Conservation (phyloP, 345 rosid genomes). For the Excoecaria cochinchinensis region DNA sequence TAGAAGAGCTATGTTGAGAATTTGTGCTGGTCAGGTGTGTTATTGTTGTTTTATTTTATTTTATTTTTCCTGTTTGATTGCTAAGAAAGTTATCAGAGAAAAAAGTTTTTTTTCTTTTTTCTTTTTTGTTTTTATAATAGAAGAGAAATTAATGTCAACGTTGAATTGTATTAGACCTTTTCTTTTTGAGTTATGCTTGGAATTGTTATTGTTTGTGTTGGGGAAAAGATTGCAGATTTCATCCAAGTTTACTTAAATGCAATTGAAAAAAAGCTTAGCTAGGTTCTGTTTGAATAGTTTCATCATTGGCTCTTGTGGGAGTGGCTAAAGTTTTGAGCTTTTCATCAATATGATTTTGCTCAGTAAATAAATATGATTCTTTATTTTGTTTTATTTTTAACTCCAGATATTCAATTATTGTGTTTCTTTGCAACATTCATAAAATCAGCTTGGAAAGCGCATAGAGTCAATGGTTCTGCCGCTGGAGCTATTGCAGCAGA, state of each 20-base stretch:
- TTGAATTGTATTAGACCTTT: not conserved
- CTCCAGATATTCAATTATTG: not conserved
- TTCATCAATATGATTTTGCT: not conserved
- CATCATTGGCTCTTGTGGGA: not conserved
- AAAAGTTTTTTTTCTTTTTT: not conserved
- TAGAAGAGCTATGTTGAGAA: conserved; percentile 31
- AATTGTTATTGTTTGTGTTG: not conserved
- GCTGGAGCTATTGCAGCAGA: conserved; percentile 86
- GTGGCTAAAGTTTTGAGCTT: not conserved
- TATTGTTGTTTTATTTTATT: not conserved
- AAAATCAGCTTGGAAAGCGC: conserved; percentile 71
- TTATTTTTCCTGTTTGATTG: conserved; percentile 11
- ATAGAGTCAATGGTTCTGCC: conserved; percentile 88
- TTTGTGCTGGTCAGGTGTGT: conserved; percentile 35
- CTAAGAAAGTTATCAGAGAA: conserved; percentile 11
- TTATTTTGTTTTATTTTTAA: not conserved
- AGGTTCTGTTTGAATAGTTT: not conserved
- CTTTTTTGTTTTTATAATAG: too few species aligned
- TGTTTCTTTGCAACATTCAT: not conserved
- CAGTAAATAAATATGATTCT: not conserved
- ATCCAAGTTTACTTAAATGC: not conserved
- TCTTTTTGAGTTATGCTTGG: not conserved
- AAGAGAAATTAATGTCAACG: not conserved
- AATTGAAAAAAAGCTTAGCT: not conserved
- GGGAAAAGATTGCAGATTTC: not conserved